These are phyloP conservation scores for Stentor roeselii DNA, from an alignment of 73 alveolate species.

Conservation along the genomic window DNA sequence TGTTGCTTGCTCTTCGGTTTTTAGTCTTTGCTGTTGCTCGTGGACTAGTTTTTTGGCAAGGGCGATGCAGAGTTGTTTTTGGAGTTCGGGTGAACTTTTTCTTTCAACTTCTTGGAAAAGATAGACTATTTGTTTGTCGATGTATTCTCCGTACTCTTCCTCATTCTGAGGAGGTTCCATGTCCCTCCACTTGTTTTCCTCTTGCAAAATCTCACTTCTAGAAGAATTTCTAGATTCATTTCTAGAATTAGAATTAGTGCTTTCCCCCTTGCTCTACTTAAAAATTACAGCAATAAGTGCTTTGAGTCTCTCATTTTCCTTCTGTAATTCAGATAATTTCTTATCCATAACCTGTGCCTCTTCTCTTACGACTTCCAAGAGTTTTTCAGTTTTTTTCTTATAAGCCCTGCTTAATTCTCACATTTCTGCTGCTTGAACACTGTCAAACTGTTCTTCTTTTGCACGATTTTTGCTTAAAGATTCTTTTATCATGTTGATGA, in stretches of 20 bases:
- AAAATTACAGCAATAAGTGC: not conserved
- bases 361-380: conserved; percentile 14
- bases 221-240: conserved; percentile 8
- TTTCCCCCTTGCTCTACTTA: not conserved
- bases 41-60: conserved; percentile 20
- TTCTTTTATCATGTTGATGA: not conserved
- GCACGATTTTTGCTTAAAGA: not conserved
- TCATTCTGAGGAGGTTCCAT: conserved; percentile 12
- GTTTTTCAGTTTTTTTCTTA: conserved; percentile 16
- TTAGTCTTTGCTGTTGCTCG: conserved; percentile 21
- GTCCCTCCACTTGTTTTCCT: not conserved
- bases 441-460: conserved; percentile 4
- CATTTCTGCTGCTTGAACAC: conserved; percentile 18
- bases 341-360: conserved; percentile 21
- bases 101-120: not conserved
- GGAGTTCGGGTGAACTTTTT: conserved; percentile 1
- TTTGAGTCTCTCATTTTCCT: conserved; percentile 19
- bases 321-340: not conserved
- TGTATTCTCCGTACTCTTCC: not conserved
- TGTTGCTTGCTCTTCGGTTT: conserved; percentile 24
- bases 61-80: conserved; percentile 10
- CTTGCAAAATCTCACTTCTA: not conserved
- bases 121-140: not conserved
- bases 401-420: not conserved
- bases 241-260: conserved; percentile 6